Percentiles rank a stretch among this genome's conserved stretches.
phyloP scores from a whole-genome alignment of 2,329 filamentous ascomycete species.

The Coniella lustricola region DNA sequence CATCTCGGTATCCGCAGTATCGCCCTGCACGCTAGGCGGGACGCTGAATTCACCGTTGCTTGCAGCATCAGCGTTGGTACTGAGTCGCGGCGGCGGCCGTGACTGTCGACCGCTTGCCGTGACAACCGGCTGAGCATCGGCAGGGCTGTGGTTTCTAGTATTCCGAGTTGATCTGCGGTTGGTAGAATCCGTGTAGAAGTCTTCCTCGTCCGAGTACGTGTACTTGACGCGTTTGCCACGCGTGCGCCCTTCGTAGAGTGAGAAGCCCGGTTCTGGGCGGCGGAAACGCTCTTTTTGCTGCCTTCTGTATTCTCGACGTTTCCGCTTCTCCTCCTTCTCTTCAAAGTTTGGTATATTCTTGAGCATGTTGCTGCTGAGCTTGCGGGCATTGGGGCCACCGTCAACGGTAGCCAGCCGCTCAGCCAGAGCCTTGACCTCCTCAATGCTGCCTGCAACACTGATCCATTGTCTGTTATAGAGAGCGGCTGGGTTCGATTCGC shows the following conservation, averaged over 20 bases:
- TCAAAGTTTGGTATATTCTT: slow-evolving; percentile 84
- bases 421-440: slow-evolving; percentile 69
- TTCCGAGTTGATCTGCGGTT: slow-evolving; percentile 66
- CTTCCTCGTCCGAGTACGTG: slow-evolving; percentile 84
- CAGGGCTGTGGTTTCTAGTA: slow-evolving; percentile 65
- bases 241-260: slow-evolving; percentile 91
- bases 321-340: slow-evolving; percentile 92
- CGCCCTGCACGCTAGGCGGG: slow-evolving; percentile 38
- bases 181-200: slow-evolving; percentile 58
- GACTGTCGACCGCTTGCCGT: slow-evolving; percentile 88
- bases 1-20: slow-evolving; percentile 24
- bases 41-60: slow-evolving; percentile 42
- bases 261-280: slow-evolving; percentile 81
- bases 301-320: slow-evolving; percentile 83
- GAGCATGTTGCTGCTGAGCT: slow-evolving; percentile 69
- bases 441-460: slow-evolving; percentile 85
- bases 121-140: slow-evolving; percentile 56
- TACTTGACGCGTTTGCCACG: slow-evolving; percentile 95
- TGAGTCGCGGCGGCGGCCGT: slow-evolving; percentile 58
- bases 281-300: slow-evolving; percentile 80
- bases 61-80: slow-evolving; percentile 56
- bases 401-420: slow-evolving; percentile 72
- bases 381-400: slow-evolving; percentile 71
- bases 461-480: slow-evolving; percentile 72
- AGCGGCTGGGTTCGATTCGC: slow-evolving; percentile 79